Base-by-base conservation (phyloP, 2,329 filamentous ascomycete genomes). In the Sporothrix curviconia region DNA sequence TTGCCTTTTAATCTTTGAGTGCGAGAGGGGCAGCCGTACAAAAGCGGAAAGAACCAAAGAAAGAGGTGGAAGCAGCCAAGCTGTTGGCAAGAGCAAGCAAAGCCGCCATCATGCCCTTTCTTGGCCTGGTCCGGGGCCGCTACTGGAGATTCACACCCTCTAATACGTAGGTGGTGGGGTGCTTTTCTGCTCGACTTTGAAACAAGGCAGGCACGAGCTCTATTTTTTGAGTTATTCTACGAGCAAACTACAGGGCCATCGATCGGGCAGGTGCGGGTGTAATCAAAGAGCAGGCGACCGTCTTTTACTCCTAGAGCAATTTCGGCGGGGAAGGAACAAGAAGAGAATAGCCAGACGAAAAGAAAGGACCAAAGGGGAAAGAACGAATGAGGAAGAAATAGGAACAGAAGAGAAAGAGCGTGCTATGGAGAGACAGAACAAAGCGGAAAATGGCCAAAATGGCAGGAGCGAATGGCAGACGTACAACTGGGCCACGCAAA, bases 81-180 rank as follows among this genome's bases (percentile, higher is more conserved):
- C 14, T 32, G 28, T 25, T 39, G 49, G 17, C 34, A 39, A 15
- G 28, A 39, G 22, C 49, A 51, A 51, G 49, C 47, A 37, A 37
- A 49, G 15, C 44, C 19, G 30, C 46, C 36, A 37, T 36, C 37
- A 19, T 28, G 11, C n/a, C 22, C 25, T 37, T 30, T 34, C 47
- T 37, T 25, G 19, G 46, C 25, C 47, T 37, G 32, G 47, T 7
- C n/a, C 32, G 15, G 46, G 34, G 22, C 49, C 34, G 22, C 49
- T 51, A 51, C 22, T 39, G 49, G 49, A 28, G 49, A 51, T 51
- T 39, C 47, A 51, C 49, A 51, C 49, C 9, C 24, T 9, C 25
- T 51, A 7, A 30, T 24, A 30, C 44, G 15, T 9, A 36, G 47
- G 37, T 40, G 39, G 39, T 50, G 47, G 47, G 46, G 47, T 49